Evolutionary conservation across 2,329 filamentous ascomycete genomes (phyloP).

Genomic region (Teratosphaeria gauchensis): DNA sequence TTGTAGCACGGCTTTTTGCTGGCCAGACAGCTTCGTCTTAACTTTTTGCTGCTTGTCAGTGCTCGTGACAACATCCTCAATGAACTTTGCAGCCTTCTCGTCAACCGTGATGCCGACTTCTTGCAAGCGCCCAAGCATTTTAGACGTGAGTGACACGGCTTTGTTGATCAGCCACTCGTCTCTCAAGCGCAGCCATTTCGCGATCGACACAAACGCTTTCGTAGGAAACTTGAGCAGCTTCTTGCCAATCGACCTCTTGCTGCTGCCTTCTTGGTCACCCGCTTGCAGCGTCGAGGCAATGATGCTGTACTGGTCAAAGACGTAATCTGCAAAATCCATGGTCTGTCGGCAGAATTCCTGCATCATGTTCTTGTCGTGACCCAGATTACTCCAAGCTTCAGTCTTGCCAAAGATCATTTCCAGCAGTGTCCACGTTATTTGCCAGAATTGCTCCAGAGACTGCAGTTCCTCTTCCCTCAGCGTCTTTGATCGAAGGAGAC

Average conservation of each 20-base stretch:
- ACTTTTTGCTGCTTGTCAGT: conserved; percentile 37
- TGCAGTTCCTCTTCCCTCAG: conserved; percentile 47
- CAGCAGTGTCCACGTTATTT: conserved; percentile 69
- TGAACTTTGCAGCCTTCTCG: conserved; percentile 47
- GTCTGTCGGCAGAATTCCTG: conserved; percentile 88
- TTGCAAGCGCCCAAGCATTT: conserved; percentile 72
- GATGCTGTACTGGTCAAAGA: conserved; percentile 77
- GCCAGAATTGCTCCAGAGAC: conserved; percentile 71
- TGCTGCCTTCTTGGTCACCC: conserved; percentile 28
- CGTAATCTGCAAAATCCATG: conserved; percentile 82
- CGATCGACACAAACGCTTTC: conserved; percentile 56
- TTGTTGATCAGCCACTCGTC: conserved; percentile 78
- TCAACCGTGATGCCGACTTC: conserved; percentile 66
- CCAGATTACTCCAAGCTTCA: conserved; percentile 66
- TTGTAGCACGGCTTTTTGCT: conserved; percentile 75
- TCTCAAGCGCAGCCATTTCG: conserved; percentile 81
- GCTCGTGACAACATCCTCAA: conserved; percentile 54
- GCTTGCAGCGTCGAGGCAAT: conserved; percentile 61
- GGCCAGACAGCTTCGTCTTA: conserved; percentile 68
- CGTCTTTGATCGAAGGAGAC: conserved; percentile 51
- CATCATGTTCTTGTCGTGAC: conserved; percentile 68
- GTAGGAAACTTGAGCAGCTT: conserved; percentile 57
- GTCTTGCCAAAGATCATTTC: conserved; percentile 74
- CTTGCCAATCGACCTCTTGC: conserved; percentile 32
- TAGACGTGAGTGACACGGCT: conserved; percentile 71